Evolutionary conservation across 306 rosid species (phyloP), one percentile per base, ranked within the genome.

Genomic region (Pachyrhizus erosus): DNA sequence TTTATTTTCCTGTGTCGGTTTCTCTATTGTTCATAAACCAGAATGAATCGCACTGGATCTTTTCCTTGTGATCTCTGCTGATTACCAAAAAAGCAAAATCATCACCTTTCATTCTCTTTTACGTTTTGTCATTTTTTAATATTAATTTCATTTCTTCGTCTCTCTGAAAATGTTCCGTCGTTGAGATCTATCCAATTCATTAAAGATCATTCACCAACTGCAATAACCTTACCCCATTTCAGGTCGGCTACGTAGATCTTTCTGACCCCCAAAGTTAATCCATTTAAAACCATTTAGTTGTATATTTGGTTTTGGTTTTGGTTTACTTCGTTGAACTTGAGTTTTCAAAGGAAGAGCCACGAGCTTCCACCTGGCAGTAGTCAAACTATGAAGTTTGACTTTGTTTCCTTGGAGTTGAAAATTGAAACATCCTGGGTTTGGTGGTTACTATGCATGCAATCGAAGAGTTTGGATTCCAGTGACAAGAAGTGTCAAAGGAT

Each of bases 321-420:
- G 24, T 34, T 51, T 34, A 5, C 6, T 73, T 11, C 40, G 76
- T 62, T 72, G 5, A 51, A 84, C 12, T 21, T 2, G 81, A 65
- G 43, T 26, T 70, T 60, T 60, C 26, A 27, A 75, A 39, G 80
- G 1, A 39, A 18, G 39, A 9, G 1, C 13, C 64, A 40, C 45
- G 18, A 67, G 3, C 52, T 9, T 29, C 39, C 21, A 79, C 52
- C 7, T 79, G 78, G 14, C 55, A 26, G n/a, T 10, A 24, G 68
- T 64, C 71, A 71, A 15, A 37, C 7, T 31, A 15, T 42, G 18
- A 70, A 65, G 51, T 82, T 77, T 86, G 80, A 76, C 85, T 76
- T 78, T 26, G 68, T 73, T 71, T 52, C 78, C 45, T 72, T 82
- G 43, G 14, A 17, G 17, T 51, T 17, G 71, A 62, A 80, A 17